Conservation (phyloP, 2,329 filamentous ascomycete species). For the Sporothrix pseudoabietina region DNA sequence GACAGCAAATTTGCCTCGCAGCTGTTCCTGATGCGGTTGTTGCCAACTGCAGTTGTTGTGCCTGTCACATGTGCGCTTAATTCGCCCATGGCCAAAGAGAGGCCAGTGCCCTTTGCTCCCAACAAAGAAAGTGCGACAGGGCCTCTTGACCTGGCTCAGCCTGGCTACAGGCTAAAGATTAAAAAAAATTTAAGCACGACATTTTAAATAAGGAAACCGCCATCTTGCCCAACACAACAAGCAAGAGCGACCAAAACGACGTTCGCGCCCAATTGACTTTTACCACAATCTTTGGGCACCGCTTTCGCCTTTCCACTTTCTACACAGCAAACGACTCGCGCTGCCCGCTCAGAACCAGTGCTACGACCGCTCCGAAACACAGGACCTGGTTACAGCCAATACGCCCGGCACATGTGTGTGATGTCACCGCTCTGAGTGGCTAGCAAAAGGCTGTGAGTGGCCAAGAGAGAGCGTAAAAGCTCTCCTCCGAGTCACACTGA, state of each 20-base stretch:
- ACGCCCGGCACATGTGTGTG: constrained; percentile 26
- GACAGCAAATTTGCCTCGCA: background rate
- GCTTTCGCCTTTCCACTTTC: background rate
- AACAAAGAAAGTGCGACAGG: background rate
- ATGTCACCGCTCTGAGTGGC: constrained; percentile 30
- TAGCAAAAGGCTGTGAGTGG: constrained; percentile 15
- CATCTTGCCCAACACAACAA: constrained; percentile 12
- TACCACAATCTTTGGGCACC: background rate
- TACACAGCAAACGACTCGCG: background rate
- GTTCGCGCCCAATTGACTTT: background rate
- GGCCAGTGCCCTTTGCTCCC: background rate
- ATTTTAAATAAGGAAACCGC: constrained; percentile 5
- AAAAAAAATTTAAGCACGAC: constrained; percentile 2
- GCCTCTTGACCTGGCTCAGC: background rate
- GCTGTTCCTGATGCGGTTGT: background rate
- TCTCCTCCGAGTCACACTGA: background rate
- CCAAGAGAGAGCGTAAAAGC: background rate
- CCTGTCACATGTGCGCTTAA: background rate
- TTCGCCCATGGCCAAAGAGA: background rate
- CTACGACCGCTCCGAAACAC: background rate
- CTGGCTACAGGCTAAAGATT: background rate
- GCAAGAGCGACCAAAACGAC: background rate
- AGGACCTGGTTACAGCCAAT: background rate
- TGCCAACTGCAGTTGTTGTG: background rate
- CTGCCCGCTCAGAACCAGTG: background rate